Percentiles rank a stretch among this genome's conserved stretches.
phyloP scores from a whole-genome alignment of 768 basidiomycete genomes.

The Tylopilus cervinicoccineus region DNA sequence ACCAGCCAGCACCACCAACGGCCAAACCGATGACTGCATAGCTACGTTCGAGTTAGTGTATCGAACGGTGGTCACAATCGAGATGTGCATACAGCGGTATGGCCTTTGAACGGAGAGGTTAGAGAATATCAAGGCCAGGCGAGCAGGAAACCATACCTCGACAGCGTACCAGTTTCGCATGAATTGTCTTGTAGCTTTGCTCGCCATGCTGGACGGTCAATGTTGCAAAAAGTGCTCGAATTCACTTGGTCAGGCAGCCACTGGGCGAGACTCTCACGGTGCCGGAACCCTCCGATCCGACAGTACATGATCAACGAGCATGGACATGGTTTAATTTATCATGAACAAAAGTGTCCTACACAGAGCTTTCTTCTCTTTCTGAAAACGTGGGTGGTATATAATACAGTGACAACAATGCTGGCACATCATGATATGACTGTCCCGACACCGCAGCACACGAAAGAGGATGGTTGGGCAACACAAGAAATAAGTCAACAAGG shows the following conservation, averaged over 20 bases:
- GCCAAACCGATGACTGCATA: slow-evolving; percentile 49
- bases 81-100: slow-evolving; percentile 42
- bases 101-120: slow-evolving; percentile 32
- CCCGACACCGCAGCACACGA: slow-evolving; percentile 9
- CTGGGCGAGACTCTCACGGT: slow-evolving; percentile 14
- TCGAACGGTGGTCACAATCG: slow-evolving; percentile 1
- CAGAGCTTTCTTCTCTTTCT: slow-evolving; percentile 7
- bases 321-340: slow-evolving; percentile 22
- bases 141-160: slow-evolving; percentile 32
- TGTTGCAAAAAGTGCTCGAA: too few relatives aligned
- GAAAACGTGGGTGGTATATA: slow-evolving; percentile 17
- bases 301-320: slow-evolving; percentile 8
- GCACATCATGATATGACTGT: slow-evolving; percentile 20
- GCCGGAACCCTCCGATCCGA: slow-evolving; percentile 15
- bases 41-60: slow-evolving; percentile 28
- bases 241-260: too few relatives aligned
- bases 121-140: not conserved
- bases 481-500: slow-evolving; percentile 16
- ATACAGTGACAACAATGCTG: slow-evolving; percentile 30
- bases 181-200: slow-evolving; percentile 24
- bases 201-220: slow-evolving; percentile 20
- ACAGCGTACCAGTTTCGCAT: slow-evolving; percentile 43
- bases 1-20: slow-evolving; percentile 61
- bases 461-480: not conserved
- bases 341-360: slow-evolving; percentile 29